Evolutionary conservation across 768 basidiomycete species (phyloP).

Genomic region (Psilocybe tampanensis): DNA sequence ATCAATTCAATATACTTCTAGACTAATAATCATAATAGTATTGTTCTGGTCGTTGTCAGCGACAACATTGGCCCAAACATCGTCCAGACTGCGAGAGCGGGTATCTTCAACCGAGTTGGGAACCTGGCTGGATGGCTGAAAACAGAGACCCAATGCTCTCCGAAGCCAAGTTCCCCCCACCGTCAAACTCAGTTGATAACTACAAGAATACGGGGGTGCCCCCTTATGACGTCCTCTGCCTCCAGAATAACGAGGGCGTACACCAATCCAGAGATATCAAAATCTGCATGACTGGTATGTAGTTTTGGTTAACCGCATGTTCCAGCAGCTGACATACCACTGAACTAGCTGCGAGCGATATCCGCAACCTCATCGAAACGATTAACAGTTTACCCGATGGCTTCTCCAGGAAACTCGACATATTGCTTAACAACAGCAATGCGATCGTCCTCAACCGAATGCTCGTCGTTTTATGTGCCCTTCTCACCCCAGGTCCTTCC

Average conservation of each 20-base stretch:
- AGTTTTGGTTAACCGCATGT: not conserved
- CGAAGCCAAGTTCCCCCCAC: slow-evolving; percentile 6
- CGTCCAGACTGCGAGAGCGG: slow-evolving; percentile 36
- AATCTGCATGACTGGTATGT: slow-evolving; percentile 35
- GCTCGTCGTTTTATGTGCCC: slow-evolving; percentile 39
- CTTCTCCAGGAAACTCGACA: slow-evolving; percentile 38
- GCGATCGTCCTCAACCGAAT: slow-evolving; percentile 40
- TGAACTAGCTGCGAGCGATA: slow-evolving; percentile 33
- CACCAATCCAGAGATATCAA: slow-evolving; percentile 28
- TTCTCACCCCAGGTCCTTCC: slow-evolving; percentile 40
- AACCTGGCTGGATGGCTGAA: slow-evolving; percentile 35
- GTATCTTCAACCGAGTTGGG: slow-evolving; percentile 29
- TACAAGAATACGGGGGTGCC: slow-evolving; percentile 28
- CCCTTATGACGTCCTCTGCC: slow-evolving; percentile 34
- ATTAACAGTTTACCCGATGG: slow-evolving; percentile 39
- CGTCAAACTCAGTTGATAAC: slow-evolving; percentile 13
- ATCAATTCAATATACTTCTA: not conserved
- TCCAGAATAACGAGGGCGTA: slow-evolving; percentile 32
- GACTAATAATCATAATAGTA: slow-evolving; percentile 24
- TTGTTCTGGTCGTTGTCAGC: slow-evolving; percentile 36
- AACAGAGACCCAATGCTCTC: slow-evolving; percentile 27
- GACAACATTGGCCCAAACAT: slow-evolving; percentile 37
- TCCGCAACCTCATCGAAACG: slow-evolving; percentile 36
- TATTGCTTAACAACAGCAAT: slow-evolving; percentile 41
- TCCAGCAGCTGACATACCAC: not conserved